phyloP scores from a whole-genome alignment of 208 protist species.

The Endotrypanum monterogeii region DNA sequence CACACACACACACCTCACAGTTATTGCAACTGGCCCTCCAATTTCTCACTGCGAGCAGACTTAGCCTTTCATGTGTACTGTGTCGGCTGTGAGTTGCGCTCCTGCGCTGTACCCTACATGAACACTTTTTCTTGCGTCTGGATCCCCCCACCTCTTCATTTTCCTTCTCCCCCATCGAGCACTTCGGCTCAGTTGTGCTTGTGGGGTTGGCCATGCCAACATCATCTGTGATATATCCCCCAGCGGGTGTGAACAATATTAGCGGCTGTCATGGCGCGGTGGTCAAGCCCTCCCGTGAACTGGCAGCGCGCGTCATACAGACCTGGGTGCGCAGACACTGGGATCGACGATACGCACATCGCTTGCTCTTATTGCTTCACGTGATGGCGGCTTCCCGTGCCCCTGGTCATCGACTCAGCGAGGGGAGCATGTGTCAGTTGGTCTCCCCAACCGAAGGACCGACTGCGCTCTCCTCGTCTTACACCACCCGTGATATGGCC shows the following conservation, averaged over 20 bases:
- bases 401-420: background rate
- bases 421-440: background rate
- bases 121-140: too few species aligned
- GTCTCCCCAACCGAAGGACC: background rate
- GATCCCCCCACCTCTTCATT: background rate
- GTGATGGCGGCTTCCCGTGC: background rate
- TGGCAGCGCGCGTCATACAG: constrained; percentile 9
- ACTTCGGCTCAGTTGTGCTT: background rate
- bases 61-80: too few species aligned
- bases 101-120: too few species aligned
- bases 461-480: background rate
- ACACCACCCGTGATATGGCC: background rate
- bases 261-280: background rate
- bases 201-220: background rate
- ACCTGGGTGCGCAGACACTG: constrained; percentile 1
- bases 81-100: too few species aligned
- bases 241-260: background rate
- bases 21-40: too few species aligned
- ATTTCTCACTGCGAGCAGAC: too few species aligned
- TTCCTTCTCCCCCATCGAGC: background rate
- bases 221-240: background rate
- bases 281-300: background rate
- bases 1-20: too few species aligned
- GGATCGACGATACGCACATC: constrained; percentile 7
- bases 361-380: constrained; percentile 13